Base-by-base conservation (phyloP, 2,329 filamentous ascomycete species). In the Phyllosticta citrichinensis region DNA sequence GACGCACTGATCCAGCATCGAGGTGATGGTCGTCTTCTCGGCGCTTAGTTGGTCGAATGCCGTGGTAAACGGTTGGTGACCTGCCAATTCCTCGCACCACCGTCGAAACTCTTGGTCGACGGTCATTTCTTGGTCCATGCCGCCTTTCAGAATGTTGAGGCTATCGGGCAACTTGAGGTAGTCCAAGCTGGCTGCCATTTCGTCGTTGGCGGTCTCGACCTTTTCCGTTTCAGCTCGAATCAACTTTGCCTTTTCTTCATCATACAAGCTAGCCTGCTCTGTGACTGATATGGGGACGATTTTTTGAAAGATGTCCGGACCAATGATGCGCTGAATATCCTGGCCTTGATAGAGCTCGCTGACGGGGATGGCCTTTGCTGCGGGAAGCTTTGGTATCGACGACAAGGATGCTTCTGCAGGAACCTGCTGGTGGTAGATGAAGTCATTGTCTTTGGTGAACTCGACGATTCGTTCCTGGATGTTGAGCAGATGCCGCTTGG, bases 211-310 rank as follows among this genome's bases (percentile, higher is more conserved):
- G 35, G 87, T 87, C 68, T 97, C 93, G 1, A 96, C 92, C 66
- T 90, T 86, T 74, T 99, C 94, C 0, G 91, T 91, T 75, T 99
- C 95, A 2, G 93, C 93, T 62, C 94, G 85, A 51, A 97, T 86
- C 62, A 99, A 77, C 73, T 99, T 97, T 12, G 94, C 94, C 76
- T 99, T 99, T 73, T 99, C 94, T 74, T 99, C 94, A 65, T 97
- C 94, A 72, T 99, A 99, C 68, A 97, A 77, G 77, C 94, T 97
- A 12, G 94, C 94, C 24, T 91, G 95, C 74, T 99, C 93, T 0
- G 94, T 99, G 1, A 99, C 93, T 2, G 91, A 89, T 77, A 97
- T 88, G 0, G 94, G 94, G 2, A 97, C 90, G 63, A 99, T 96
- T 73, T 96, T 96, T 66, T 94, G 87, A 75, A 99, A 99, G 57